phyloP scores from a whole-genome alignment of 75 land plant genomes.

The Adiantum capillusveneris region DNA sequence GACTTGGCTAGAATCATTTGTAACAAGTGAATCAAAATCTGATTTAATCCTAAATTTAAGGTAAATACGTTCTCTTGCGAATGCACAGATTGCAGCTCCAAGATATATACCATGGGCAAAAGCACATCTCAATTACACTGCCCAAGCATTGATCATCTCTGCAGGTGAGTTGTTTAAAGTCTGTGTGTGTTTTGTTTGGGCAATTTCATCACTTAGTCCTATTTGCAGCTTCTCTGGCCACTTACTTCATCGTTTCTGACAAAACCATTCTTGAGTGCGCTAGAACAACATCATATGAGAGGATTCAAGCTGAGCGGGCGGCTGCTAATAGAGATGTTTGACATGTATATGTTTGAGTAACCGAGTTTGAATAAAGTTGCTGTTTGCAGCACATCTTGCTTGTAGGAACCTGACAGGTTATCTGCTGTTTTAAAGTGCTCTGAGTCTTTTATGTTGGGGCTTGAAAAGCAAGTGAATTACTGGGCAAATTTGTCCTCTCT shows the following conservation, averaged over 20 bases:
- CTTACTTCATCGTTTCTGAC: constrained; percentile 65
- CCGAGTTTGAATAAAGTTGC: no score
- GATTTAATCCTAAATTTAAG: not conserved
- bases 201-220: not conserved
- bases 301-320: not conserved
- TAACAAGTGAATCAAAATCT: not conserved
- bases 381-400: no score
- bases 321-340: not conserved
- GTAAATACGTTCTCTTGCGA: not conserved
- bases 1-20: not conserved
- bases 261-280: constrained; percentile 52
- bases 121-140: constrained; percentile 71
- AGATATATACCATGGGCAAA: constrained; percentile 79
- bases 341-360: no score
- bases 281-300: constrained; percentile 15
- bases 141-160: constrained; percentile 72
- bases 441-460: no score
- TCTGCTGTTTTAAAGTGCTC: no score
- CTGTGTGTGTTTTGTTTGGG: not conserved
- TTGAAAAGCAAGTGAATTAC: no score
- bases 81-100: constrained; percentile 50
- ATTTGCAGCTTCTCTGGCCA: constrained; percentile 47
- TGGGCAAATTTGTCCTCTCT: no score
- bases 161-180: constrained; percentile 36
- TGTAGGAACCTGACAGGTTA: no score